Percentiles rank a stretch among this genome's conserved stretches.
Conservation (phyloP, 805 yeast species). For the Starmerella tilneyi region DNA sequence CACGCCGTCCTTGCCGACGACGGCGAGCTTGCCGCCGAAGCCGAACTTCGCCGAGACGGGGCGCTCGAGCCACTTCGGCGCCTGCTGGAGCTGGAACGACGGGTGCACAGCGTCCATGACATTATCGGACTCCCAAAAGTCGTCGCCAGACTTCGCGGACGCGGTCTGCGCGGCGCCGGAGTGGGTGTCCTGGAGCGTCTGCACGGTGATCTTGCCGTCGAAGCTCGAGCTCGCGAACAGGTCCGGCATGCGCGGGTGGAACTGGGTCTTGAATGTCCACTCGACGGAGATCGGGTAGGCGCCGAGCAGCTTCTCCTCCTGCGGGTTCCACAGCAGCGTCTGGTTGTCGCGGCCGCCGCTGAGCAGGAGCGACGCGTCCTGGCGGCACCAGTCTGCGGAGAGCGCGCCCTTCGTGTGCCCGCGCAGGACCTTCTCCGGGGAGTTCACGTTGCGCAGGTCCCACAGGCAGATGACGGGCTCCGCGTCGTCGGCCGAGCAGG, state of each 20-base stretch:
- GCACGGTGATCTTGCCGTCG: constrained; percentile 71
- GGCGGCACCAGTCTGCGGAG: constrained; percentile 86
- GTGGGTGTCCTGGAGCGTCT: constrained; percentile 74
- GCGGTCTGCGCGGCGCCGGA: constrained; percentile 32
- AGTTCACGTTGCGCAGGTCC: constrained; percentile 89
- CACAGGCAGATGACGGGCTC: constrained; percentile 71
- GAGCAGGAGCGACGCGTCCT: constrained; percentile 65
- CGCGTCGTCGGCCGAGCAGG: constrained; percentile 72
- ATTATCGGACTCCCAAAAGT: constrained; percentile 62
- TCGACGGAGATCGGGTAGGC: constrained; percentile 85
- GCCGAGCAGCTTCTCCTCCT: constrained; percentile 58
- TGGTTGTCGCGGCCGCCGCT: constrained; percentile 91
- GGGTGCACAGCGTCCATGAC: constrained; percentile 42
- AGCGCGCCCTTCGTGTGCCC: constrained; percentile 73
- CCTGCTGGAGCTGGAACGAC: constrained; percentile 57
- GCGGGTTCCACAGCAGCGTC: constrained; percentile 84
- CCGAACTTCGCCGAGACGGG: constrained; percentile 75
- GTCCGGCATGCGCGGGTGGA: constrained; percentile 84
- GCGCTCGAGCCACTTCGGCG: constrained; percentile 79
- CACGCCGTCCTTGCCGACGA: constrained; percentile 34
- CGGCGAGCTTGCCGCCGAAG: constrained; percentile 81
- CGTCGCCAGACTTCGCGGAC: constrained; percentile 46
- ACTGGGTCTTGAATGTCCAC: constrained; percentile 84
- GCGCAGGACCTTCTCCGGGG: constrained; percentile 63
- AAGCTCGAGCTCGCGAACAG: constrained; percentile 55